Conservation (phyloP, 192 early-diverging fungal species). For the Coemansia javaensis region DNA sequence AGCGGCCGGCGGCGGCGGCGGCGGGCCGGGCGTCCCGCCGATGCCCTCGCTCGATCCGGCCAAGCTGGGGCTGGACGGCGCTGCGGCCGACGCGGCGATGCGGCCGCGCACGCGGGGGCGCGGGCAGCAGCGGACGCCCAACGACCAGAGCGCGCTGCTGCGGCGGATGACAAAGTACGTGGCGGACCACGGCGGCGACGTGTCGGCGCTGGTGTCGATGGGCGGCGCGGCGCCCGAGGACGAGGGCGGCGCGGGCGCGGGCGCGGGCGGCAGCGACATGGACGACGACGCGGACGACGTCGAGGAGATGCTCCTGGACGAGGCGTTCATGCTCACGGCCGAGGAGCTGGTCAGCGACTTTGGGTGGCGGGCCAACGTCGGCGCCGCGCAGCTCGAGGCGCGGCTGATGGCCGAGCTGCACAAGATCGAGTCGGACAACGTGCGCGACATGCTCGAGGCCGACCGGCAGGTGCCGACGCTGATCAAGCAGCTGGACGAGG, state of each 20-base stretch:
- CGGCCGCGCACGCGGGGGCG: conserved; percentile 24
- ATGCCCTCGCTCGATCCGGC: conserved; percentile 26
- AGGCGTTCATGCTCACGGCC: conserved; percentile 67
- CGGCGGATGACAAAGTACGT: conserved; percentile 49
- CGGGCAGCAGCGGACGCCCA: conserved; percentile 14
- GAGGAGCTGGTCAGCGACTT: conserved; percentile 79
- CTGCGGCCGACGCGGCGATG: conserved; percentile 2
- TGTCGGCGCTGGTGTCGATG: conserved; percentile 41
- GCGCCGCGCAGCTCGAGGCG: conserved; percentile 81
- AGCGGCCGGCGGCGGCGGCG: too few species aligned
- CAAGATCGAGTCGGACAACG: conserved; percentile 78
- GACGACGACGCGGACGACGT: conserved; percentile 38
- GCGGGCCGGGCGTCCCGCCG: conserved; percentile 9
- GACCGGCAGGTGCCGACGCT: conserved; percentile 80
- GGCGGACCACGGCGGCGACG: conserved; percentile 41
- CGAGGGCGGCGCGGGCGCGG: not conserved
- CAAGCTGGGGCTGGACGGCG: conserved; percentile 3
- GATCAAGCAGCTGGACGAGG: conserved; percentile 77
- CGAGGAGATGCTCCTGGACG: conserved; percentile 54
- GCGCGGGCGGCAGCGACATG: conserved; percentile 9
- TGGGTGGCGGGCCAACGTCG: conserved; percentile 83
- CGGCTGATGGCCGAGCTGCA: conserved; percentile 79
- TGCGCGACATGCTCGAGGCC: conserved; percentile 89
- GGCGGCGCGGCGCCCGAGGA: conserved; percentile 24
- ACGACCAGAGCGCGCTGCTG: conserved; percentile 42